Conservation (phyloP, 2,329 filamentous ascomycete species). For the Penicillium oxalicum region DNA sequence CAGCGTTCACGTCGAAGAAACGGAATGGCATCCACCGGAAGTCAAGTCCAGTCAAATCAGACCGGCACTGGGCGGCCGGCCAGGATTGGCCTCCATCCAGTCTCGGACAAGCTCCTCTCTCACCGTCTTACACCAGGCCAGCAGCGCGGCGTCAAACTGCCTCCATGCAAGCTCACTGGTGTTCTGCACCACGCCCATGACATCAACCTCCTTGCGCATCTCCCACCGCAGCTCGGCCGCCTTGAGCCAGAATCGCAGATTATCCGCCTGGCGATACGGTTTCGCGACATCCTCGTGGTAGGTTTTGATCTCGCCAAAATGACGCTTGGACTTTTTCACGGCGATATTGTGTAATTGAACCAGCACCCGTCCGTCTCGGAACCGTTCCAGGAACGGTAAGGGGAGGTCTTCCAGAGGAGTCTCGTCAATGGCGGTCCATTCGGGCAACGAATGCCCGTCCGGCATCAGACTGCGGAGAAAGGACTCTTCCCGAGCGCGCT, state of each 20-base stretch:
- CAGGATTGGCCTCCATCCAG: slow-evolving; percentile 45
- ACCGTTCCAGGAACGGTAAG: slow-evolving; percentile 65
- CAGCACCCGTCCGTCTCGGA: slow-evolving; percentile 75
- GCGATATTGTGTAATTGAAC: slow-evolving; percentile 85
- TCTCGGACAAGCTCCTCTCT: slow-evolving; percentile 77
- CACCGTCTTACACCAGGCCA: slow-evolving; percentile 76
- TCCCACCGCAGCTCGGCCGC: slow-evolving; percentile 94
- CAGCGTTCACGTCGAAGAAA: background rate
- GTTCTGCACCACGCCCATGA: slow-evolving; percentile 78
- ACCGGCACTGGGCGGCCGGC: slow-evolving; percentile 20
- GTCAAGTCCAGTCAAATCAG: slow-evolving; percentile 12
- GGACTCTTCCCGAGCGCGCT: slow-evolving; percentile 71
- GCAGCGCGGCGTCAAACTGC: slow-evolving; percentile 74
- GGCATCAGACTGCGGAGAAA: slow-evolving; percentile 73
- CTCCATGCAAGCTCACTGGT: slow-evolving; percentile 62
- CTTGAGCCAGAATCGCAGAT: slow-evolving; percentile 93
- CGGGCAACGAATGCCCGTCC: slow-evolving; percentile 53
- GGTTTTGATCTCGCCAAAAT: slow-evolving; percentile 80
- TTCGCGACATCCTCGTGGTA: slow-evolving; percentile 93
- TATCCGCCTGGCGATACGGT: slow-evolving; percentile 89
- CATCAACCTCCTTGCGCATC: slow-evolving; percentile 72
- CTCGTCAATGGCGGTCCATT: slow-evolving; percentile 58
- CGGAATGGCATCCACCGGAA: slow-evolving; percentile 8
- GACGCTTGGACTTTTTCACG: slow-evolving; percentile 74
- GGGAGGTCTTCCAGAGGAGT: slow-evolving; percentile 22